phyloP scores from a whole-genome alignment of 305 asterid genomes.

The Solanum chacoense region DNA sequence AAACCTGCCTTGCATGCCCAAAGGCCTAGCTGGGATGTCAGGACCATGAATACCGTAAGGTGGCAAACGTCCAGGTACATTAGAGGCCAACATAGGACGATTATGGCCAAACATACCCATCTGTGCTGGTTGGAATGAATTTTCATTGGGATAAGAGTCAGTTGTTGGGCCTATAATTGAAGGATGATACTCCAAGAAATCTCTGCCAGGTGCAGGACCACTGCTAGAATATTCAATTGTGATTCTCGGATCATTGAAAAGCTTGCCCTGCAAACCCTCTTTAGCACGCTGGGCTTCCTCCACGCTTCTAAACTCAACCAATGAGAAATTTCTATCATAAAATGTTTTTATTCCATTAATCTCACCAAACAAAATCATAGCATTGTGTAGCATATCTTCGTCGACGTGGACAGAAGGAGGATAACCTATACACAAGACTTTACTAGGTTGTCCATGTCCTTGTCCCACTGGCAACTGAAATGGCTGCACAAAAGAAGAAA shows the following conservation, averaged over 20 bases:
- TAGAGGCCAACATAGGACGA: constrained; percentile 41
- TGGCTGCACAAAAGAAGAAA: constrained; percentile 36
- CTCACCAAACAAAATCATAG: constrained; percentile 93
- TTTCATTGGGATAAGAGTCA: constrained; percentile 28
- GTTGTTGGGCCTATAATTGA: constrained; percentile 41
- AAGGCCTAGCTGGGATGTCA: constrained; percentile 39
- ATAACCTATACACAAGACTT: constrained; percentile 64
- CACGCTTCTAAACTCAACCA: constrained; percentile 89
- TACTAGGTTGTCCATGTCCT: constrained; percentile 48
- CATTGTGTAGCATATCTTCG: constrained; percentile 94
- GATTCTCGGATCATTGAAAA: constrained; percentile 81
- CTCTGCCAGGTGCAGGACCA: constrained; percentile 38
- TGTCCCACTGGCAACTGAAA: constrained; percentile 39
- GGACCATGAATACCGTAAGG: constrained; percentile 49
- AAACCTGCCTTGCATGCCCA: constrained; percentile 48
- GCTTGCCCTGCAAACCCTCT: constrained; percentile 92
- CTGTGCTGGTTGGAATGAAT: constrained; percentile 51
- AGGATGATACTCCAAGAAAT: constrained; percentile 29
- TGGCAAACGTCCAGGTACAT: constrained; percentile 32
- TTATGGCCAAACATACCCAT: constrained; percentile 52
- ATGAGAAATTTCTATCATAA: constrained; percentile 58
- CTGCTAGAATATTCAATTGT: constrained; percentile 56
- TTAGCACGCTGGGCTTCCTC: constrained; percentile 96
- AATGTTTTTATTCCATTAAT: constrained; percentile 77
- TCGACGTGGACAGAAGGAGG: constrained; percentile 71